phyloP scores from a whole-genome alignment of 345 rosid genomes.

The Cardiospermum halicacabum region DNA sequence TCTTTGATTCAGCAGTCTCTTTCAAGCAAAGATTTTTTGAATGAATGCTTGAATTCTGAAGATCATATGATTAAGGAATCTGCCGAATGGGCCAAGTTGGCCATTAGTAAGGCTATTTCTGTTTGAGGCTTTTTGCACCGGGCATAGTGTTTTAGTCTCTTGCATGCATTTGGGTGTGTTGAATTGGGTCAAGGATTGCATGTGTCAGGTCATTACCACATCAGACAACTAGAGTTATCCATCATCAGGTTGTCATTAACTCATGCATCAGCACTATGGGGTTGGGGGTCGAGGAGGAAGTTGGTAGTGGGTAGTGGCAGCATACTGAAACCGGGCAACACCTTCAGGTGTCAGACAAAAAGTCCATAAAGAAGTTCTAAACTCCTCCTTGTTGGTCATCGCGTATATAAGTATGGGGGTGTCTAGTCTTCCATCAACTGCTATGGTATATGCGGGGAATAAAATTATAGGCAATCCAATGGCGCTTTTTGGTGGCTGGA shows the following conservation, averaged over 20 bases:
- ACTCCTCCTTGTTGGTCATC: conserved; percentile 15
- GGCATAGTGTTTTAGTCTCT: conserved; percentile 31
- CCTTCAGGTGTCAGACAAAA: background rate
- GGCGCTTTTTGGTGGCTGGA: conserved; percentile 11
- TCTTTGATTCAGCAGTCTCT: conserved; percentile 68
- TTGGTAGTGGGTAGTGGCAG: conserved; percentile 14
- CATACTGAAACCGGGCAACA: conserved; percentile 11
- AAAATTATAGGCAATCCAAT: conserved; percentile 5
- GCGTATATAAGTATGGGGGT: conserved; percentile 12
- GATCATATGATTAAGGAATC: conserved; percentile 59
- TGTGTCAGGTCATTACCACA: conserved; percentile 38
- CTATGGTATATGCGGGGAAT: background rate
- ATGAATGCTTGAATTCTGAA: conserved; percentile 67
- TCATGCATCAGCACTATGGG: conserved; percentile 52
- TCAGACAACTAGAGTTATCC: conserved; percentile 31
- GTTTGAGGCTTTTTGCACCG: conserved; percentile 42
- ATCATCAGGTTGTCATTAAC: conserved; percentile 37
- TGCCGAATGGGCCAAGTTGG: conserved; percentile 73
- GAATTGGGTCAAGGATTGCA: conserved; percentile 42
- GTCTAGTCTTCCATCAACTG: conserved; percentile 2
- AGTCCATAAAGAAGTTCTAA: background rate
- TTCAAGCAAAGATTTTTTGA: conserved; percentile 66
- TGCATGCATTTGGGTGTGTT: conserved; percentile 50
- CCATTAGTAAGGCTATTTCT: conserved; percentile 67
- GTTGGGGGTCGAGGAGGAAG: conserved; percentile 22